Evolutionary conservation across 768 basidiomycete species (phyloP).

Genomic region (Kwoniella bestiolae): DNA sequence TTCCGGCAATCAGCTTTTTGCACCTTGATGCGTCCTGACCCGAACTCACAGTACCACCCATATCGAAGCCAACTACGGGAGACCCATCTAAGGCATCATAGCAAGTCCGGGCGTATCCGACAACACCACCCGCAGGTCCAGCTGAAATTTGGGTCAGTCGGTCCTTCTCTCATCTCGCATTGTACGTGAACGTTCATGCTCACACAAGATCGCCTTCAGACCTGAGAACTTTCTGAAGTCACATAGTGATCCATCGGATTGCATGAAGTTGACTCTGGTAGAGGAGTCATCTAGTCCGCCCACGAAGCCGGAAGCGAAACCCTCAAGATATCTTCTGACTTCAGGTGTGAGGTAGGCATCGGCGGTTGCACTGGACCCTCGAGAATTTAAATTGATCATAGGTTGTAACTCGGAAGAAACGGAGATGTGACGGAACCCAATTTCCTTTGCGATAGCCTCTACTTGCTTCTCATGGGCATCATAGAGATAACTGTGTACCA

Average conservation of each 20-base stretch:
- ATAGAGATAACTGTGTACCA: constrained; percentile 63
- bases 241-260: constrained; percentile 68
- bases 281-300: constrained; percentile 34
- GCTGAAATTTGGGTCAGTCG: background rate
- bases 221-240: constrained; percentile 76
- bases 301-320: constrained; percentile 42
- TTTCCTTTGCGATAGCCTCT: constrained; percentile 71
- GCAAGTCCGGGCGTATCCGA: constrained; percentile 83
- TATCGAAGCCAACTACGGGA: constrained; percentile 76
- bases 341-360: constrained; percentile 53
- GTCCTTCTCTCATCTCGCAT: background rate
- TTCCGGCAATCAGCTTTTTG: background rate
- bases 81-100: constrained; percentile 78
- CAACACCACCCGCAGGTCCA: constrained; percentile 88
- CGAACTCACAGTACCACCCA: constrained; percentile 65
- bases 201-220: constrained; percentile 84
- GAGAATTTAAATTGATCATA: constrained; percentile 50
- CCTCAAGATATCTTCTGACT: constrained; percentile 38
- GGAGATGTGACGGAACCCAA: constrained; percentile 80
- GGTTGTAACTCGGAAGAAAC: constrained; percentile 67
- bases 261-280: constrained; percentile 70
- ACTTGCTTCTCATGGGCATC: constrained; percentile 79
- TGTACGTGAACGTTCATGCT: background rate
- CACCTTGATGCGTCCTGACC: background rate
- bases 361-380: constrained; percentile 40